These are phyloP conservation scores for Botrytis cinerea DNA, from an alignment of 2,329 filamentous ascomycete genomes.

Conservation along the genomic window DNA sequence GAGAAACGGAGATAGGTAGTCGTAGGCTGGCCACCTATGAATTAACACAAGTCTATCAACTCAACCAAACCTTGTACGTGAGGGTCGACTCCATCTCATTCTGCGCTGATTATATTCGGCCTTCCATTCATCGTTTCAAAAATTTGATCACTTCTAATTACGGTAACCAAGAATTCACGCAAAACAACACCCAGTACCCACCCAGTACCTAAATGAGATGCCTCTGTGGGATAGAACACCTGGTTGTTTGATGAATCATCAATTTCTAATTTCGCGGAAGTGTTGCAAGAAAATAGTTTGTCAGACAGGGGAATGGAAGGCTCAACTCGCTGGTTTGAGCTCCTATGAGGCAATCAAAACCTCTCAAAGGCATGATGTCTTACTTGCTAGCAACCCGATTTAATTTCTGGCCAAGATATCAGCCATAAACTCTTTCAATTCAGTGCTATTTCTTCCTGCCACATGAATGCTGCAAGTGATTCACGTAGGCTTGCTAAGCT, in stretches of 20 bases:
- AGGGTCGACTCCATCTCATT: not conserved
- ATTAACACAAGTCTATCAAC: not conserved
- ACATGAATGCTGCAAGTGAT: no score
- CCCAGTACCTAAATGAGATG: not conserved
- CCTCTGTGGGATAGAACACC: not conserved
- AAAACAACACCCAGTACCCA: not conserved
- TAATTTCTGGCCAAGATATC: no score
- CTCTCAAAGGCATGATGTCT: no score
- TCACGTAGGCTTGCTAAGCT: not conserved
- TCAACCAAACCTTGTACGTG: not conserved
- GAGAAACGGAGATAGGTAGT: not conserved
- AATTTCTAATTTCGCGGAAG: not conserved
- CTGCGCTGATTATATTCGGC: not conserved
- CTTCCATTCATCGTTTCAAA: not conserved
- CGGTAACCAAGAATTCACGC: not conserved
- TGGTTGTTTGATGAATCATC: not conserved
- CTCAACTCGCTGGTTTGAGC: no score
- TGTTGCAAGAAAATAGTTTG: not conserved
- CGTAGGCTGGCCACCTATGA: not conserved
- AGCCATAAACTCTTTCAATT: no score
- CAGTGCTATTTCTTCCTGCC: no score
- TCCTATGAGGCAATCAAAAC: no score
- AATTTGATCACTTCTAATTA: not conserved
- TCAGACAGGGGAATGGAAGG: accelerated
- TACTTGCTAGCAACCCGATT: no score